Evolutionary conservation across 345 rosid genomes (phyloP), one percentile per base, ranked within the genome.

Genomic region (Rhizophora mangle): DNA sequence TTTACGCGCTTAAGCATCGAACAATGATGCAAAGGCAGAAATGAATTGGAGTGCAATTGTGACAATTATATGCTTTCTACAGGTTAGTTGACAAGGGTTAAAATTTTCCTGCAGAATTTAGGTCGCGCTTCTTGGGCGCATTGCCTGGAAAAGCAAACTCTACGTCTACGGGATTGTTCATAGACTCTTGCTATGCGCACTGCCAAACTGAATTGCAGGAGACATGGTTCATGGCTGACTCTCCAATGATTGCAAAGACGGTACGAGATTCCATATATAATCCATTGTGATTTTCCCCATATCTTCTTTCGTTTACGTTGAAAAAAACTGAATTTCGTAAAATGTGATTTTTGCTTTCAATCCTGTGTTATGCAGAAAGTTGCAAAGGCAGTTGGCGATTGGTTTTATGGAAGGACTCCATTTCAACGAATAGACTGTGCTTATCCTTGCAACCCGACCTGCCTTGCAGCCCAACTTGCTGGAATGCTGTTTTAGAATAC

Each of bases 401-500:
- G 98, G 98, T 91, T 79, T 78, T 89, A 82, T 11, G 96, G 83
- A 66, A 78, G 93, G 61, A 83, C 4, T 46, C 74, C 78, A 22
- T 88, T 87, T 82, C 89, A 83, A 59, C 87, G 81, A 87, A 85
- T 91, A 30, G 98, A 94, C 79, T 94, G 97, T 60, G 83, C 97
- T 52, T 94, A 89, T 74, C 98, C 98, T 59, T 94, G 98, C 90
- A 89, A 94, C 77, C 96, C 96, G 3, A 87, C 93, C 70, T 94
- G 98, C 82, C 98, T 56, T 94, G 96, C 90, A 89, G 89, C 77
- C 96, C 96, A 5, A 87, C 92, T 65, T 94, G 96, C 80, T 92
- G 71, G 76, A 87, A 79, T 78, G 68, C 79, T 30, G 81, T 76
- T 68, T 80, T 81, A 56, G 77, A 74, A 16, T 27, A 27, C 22